Conservation (phyloP, 2,329 filamentous ascomycete species). For the Penicillium psychrosexuale region DNA sequence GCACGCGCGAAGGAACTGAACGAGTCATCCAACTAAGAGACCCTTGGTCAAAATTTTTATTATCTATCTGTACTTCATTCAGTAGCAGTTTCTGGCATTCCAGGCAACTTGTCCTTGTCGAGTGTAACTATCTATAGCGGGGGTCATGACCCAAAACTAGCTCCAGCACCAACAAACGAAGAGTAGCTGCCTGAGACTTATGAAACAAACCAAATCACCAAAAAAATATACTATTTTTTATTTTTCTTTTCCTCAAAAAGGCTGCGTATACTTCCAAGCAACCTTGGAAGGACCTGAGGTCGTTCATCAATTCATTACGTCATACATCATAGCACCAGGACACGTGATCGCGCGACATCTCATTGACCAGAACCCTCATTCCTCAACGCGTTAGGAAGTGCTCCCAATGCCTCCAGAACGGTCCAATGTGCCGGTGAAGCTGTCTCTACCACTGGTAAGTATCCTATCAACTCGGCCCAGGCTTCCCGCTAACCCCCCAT, state of each 20-base stretch:
- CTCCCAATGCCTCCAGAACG: slow-evolving; percentile 44
- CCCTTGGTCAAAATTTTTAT: neutral
- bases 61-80: neutral
- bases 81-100: neutral
- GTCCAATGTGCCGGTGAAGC: slow-evolving; percentile 54
- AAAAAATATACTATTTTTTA: too few relatives aligned
- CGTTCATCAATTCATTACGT: slow-evolving; percentile 11
- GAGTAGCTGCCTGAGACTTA: neutral
- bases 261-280: neutral
- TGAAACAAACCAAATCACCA: neutral
- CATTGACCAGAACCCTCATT: neutral
- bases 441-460: slow-evolving; percentile 59
- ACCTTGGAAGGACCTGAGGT: neutral
- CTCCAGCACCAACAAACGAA: neutral
- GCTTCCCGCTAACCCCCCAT: slow-evolving; percentile 15
- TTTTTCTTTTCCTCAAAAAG: neutral
- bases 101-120: neutral
- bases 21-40: slow-evolving; percentile 1
- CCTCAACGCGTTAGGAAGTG: slow-evolving; percentile 25
- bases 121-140: neutral
- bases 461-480: neutral
- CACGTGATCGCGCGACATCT: slow-evolving; percentile 17
- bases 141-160: neutral
- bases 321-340: slow-evolving; percentile 2
- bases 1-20: slow-evolving; percentile 65